Conservation (phyloP, 1,284 basidiomycete species). For the Cutaneotrichosporon cyanovorans region DNA sequence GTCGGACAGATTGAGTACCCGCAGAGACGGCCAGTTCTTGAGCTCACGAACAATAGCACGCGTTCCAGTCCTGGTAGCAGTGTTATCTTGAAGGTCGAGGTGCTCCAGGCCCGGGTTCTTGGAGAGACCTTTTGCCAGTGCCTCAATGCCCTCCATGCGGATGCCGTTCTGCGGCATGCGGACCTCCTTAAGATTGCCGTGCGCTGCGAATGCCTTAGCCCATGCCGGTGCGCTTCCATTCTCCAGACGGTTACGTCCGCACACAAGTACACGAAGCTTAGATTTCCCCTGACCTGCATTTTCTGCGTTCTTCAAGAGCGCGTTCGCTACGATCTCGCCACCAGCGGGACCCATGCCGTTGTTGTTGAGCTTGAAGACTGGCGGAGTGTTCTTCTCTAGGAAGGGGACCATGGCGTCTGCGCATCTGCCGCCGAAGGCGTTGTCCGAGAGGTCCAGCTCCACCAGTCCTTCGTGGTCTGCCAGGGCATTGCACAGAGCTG, state of each 20-base stretch:
- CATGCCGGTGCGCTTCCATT: slow-evolving; percentile 77
- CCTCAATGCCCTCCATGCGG: slow-evolving; percentile 83
- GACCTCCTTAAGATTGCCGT: slow-evolving; percentile 69
- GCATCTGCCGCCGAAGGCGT: slow-evolving; percentile 92
- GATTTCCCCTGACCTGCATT: slow-evolving; percentile 59
- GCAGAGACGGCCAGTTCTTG: slow-evolving; percentile 62
- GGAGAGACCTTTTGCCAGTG: slow-evolving; percentile 67
- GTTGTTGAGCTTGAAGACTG: slow-evolving; percentile 86
- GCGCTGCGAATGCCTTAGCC: slow-evolving; percentile 81
- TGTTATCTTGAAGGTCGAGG: slow-evolving; percentile 94
- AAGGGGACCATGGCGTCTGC: slow-evolving; percentile 91
- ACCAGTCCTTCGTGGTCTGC: slow-evolving; percentile 69
- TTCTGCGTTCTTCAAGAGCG: slow-evolving; percentile 69
- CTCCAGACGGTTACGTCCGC: slow-evolving; percentile 90
- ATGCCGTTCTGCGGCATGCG: slow-evolving; percentile 97
- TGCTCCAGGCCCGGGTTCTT: slow-evolving; percentile 62
- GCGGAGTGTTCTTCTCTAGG: slow-evolving; percentile 67
- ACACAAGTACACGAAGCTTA: slow-evolving; percentile 73
- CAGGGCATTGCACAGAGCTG: slow-evolving; percentile 80
- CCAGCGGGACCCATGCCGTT: slow-evolving; percentile 94
- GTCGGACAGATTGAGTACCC: slow-evolving; percentile 81
- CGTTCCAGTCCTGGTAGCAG: slow-evolving; percentile 68
- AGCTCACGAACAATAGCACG: slow-evolving; percentile 68
- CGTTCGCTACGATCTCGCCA: slow-evolving; percentile 76
- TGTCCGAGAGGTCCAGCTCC: slow-evolving; percentile 88